Evolutionary conservation across 768 basidiomycete genomes (phyloP), one percentile per base, ranked within the genome.

Genomic region (Cystobasidium tubakii): DNA sequence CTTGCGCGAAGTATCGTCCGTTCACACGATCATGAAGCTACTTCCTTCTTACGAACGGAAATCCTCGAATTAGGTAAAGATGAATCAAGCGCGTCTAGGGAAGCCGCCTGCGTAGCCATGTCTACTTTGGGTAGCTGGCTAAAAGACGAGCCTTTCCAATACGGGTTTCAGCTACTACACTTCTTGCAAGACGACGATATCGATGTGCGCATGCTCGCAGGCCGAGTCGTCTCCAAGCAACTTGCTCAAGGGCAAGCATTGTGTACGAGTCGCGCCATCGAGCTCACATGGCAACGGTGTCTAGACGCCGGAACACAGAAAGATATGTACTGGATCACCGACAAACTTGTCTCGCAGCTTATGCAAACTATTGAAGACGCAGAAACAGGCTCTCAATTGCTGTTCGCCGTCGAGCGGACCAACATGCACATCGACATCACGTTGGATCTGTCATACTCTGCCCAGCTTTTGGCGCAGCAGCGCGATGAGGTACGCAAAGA

Each of bases 181-280:
- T 36, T 70, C 17, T 60, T 75, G 55, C 74, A 75, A 62, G 74
- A 75, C 46, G 74, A 75, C 21, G 69, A 75, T 23, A 23, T 55
- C 39, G 55, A 62, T n/a, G 50, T 75, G 4, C 53, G 74, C 1
- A 17, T 17, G 17, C 36, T 42, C 6, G 74, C 74, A 7, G 34
- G n/a, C 19, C 27, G 4, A 9, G 31, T 74, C 17, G 42, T 70
- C 10, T 36, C 72, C 19, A 21, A 67, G 25, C 6, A 31, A 2
- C 31, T 36, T 19, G 27, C n/a, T n/a, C 42, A 39, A 27, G 39
- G 44, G 7, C 42, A 33, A 23, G 4, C 66, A n/a, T 10, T 73
- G 10, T 62, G 63, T 23, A 44, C 43, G 23, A 31, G 23, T 13
- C 36, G 27, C 12, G 66, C 72, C 19, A 29, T 63, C 21, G 64